Conservation (phyloP, 495 filamentous ascomycete genomes). For the Polyplosphaeria fusca region DNA sequence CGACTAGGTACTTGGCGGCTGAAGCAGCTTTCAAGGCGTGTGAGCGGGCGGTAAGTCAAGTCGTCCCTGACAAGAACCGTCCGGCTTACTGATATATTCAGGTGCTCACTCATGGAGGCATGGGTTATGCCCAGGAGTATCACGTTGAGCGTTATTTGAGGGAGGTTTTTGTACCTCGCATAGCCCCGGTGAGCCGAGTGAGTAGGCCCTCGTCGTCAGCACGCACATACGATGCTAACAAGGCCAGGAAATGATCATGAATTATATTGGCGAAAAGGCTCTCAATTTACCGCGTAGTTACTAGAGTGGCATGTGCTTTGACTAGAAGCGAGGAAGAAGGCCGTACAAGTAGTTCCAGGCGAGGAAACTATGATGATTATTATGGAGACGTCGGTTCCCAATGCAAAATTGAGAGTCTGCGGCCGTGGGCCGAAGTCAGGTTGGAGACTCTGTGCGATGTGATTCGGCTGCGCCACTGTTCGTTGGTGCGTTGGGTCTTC, state of each 20-base stretch:
- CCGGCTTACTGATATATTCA: neutral
- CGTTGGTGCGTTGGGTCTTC: too few relatives aligned
- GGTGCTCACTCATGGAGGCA: conserved; percentile 63
- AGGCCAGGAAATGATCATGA: conserved; percentile 68
- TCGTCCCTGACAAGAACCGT: neutral
- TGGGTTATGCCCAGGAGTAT: conserved; percentile 77
- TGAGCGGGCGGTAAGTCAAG: conserved; percentile 56
- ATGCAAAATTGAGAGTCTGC: too few relatives aligned
- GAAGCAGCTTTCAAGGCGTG: conserved; percentile 75
- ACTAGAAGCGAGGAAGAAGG: too few relatives aligned
- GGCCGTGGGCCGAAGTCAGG: too few relatives aligned
- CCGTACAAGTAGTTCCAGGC: too few relatives aligned
- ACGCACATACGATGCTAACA: neutral
- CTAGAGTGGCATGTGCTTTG: conserved; percentile 34
- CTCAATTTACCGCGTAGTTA: conserved; percentile 58
- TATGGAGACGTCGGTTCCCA: too few relatives aligned
- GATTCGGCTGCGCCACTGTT: too few relatives aligned
- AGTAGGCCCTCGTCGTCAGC: neutral
- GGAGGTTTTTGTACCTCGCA: conserved; percentile 70
- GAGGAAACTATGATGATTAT: too few relatives aligned
- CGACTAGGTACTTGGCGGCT: conserved; percentile 75
- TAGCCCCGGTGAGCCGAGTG: conserved; percentile 67
- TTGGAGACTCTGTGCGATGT: too few relatives aligned
- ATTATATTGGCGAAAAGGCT: conserved; percentile 73
- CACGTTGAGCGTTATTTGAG: conserved; percentile 75